These are phyloP conservation scores for Trametes villosa DNA, from an alignment of 768 basidiomycete genomes.

Conservation along the genomic window DNA sequence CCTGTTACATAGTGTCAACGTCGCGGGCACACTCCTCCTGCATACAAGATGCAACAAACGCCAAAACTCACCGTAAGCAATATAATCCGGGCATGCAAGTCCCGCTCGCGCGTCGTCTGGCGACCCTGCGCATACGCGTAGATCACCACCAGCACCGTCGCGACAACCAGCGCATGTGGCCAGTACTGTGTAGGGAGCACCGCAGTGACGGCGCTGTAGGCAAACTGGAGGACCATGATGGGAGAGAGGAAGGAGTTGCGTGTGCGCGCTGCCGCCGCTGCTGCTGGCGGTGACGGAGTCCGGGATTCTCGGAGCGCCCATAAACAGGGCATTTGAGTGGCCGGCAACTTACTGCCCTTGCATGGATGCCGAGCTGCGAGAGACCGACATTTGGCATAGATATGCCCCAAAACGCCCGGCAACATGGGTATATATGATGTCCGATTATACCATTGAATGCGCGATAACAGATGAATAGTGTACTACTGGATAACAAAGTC, in stretches of 20 bases:
- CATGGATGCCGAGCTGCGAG: too few relatives aligned
- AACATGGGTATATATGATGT: too few relatives aligned
- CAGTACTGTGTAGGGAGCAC: conserved; percentile 64
- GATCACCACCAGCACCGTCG: conserved; percentile 51
- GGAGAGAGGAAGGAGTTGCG: not conserved
- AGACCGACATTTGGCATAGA: too few relatives aligned
- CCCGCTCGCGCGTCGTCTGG: conserved; percentile 71
- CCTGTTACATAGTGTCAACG: conserved; percentile 45
- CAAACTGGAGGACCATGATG: conserved; percentile 59
- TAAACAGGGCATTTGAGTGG: too few relatives aligned
- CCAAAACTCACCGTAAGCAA: conserved; percentile 62
- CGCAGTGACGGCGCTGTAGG: conserved; percentile 42
- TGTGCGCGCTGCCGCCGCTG: not conserved
- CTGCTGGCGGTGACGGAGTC: not conserved
- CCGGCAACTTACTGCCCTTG: too few relatives aligned
- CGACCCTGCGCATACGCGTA: conserved; percentile 70
- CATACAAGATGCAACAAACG: not conserved
- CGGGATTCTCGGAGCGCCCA: conserved; percentile 15
- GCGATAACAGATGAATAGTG: too few relatives aligned
- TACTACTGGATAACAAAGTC: not conserved
- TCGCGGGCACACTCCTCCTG: not conserved
- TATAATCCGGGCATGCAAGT: conserved; percentile 72
- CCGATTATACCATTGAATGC: too few relatives aligned
- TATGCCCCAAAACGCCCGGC: too few relatives aligned
- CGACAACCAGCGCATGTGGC: conserved; percentile 50